Base-by-base conservation (phyloP, 208 protist genomes). In the Leishmania mexicana region DNA sequence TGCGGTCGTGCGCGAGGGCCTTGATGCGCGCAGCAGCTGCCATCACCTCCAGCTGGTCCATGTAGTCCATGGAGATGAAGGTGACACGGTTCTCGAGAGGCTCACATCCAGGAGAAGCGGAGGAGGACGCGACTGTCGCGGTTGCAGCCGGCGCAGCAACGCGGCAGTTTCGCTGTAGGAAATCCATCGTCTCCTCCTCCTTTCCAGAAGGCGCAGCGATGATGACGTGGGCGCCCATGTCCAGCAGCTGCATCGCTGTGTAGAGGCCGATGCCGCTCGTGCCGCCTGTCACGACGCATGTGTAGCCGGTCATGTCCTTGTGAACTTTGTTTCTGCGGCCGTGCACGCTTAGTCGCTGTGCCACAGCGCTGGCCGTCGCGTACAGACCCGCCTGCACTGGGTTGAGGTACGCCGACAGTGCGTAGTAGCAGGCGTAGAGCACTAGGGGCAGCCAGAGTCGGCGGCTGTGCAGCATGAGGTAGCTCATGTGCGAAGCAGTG, bases 181-280 rank as follows among this genome's bases (percentile, higher is more conserved):
- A 94, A 45, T 75, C 75, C 45, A 85, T 77, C 35, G 90, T 92
- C n/a, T 53, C 85, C 51, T 75, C 84, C 78, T 95, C 90, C 73
- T 89, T 84, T 42, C 90, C 91, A 0, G 90, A 75, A 57, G 88
- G 86, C 5, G 87, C 81, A 13, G 87, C 85, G 54, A 96, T 85
- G 21, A 93, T 85, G 58, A 95, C 92, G 65, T 77, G 73, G 4
- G 89, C 93, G 2, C 92, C 91, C 87, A 94, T 92, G 74, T 94
- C 80, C 11, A 93, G 79, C 13, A 96, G 86, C 83, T 96, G 93
- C 85, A 90, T 83, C 24, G 91, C 90, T 1, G 91, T 94, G 87
- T 90, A 92, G 11, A 93, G 80, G 2, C 93, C 93, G 49, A 96
- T 95, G 42, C 93, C 93, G 73, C 90, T 94, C 1, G 93, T 95